Conservation (phyloP, 768 basidiomycete genomes). For the Russula sp. region DNA sequence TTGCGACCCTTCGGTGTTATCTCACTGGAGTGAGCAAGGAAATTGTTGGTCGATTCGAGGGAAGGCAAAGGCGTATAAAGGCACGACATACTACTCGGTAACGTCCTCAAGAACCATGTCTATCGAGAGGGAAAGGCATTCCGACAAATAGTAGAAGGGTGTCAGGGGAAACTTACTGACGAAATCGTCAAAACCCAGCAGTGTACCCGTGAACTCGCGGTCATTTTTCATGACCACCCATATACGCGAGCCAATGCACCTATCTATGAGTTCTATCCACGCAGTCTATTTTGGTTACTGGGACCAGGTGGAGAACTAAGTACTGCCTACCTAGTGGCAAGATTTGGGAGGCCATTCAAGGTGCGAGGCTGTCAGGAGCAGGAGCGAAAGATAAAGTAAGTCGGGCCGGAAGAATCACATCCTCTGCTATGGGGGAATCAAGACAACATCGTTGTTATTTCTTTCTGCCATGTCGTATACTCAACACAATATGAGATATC, state of each 20-base stretch:
- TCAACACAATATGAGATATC: slow-evolving; percentile 20
- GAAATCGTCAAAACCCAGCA: slow-evolving; percentile 97
- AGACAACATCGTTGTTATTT: slow-evolving; percentile 9
- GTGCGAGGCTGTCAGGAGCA: not conserved
- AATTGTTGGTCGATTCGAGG: not conserved
- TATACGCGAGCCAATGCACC: slow-evolving; percentile 93
- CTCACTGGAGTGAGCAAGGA: slow-evolving; percentile 48
- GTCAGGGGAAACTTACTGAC: slow-evolving; percentile 73
- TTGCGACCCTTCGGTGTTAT: slow-evolving; percentile 76
- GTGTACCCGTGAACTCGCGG: slow-evolving; percentile 91
- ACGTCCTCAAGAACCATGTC: slow-evolving; percentile 97
- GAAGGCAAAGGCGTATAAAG: slow-evolving; percentile 1
- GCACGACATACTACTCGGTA: slow-evolving; percentile 76
- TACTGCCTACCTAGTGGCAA: slow-evolving; percentile 69
- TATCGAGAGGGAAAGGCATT: slow-evolving; percentile 27
- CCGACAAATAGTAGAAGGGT: not conserved
- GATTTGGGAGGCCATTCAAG: slow-evolving; percentile 83
- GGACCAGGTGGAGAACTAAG: not conserved
- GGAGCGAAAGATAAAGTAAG: not conserved
- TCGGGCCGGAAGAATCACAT: slow-evolving; percentile 5
- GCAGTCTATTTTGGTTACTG: not conserved
- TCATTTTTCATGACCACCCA: slow-evolving; percentile 99
- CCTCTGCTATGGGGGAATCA: not conserved
- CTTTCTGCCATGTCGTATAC: slow-evolving; percentile 14
- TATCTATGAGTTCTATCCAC: slow-evolving; percentile 81